These are phyloP conservation scores for Cantharellus anzutake DNA, from an alignment of 768 basidiomycete genomes.

Conservation along the genomic window DNA sequence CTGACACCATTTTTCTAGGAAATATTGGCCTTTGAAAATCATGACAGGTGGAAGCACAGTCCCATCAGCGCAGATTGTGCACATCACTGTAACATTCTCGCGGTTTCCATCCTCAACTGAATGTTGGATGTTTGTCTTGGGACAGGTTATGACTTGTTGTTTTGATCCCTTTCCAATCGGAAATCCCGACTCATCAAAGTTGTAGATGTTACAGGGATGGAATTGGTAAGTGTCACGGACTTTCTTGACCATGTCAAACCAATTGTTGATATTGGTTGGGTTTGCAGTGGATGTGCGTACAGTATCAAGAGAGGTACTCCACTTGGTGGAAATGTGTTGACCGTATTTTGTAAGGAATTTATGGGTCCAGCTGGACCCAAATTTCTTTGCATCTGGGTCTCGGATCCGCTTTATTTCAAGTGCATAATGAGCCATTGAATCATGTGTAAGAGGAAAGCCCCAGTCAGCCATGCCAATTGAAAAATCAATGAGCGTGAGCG, in stretches of 20 bases:
- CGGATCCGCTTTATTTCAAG: not conserved
- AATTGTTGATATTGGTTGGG: not conserved
- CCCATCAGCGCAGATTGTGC: constrained; percentile 1
- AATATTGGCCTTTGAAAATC: constrained; percentile 4
- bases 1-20: not conserved
- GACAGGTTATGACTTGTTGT: not conserved
- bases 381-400: not conserved
- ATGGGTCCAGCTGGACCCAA: not conserved
- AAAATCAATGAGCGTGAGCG: not conserved
- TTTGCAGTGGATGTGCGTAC: not conserved
- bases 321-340: not conserved
- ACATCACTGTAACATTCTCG: constrained; percentile 4
- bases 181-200: not conserved
- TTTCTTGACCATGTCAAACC: not conserved
- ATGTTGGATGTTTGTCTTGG: too few relatives aligned
- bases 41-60: constrained; percentile 2
- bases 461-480: not conserved
- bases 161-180: not conserved
- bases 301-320: not conserved
- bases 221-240: not conserved
- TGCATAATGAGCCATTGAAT: not conserved
- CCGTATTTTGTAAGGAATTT: not conserved
- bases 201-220: not conserved
- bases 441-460: not conserved
- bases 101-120: not conserved